Base-by-base conservation (phyloP, 345 rosid genomes). In the Punica granatum region DNA sequence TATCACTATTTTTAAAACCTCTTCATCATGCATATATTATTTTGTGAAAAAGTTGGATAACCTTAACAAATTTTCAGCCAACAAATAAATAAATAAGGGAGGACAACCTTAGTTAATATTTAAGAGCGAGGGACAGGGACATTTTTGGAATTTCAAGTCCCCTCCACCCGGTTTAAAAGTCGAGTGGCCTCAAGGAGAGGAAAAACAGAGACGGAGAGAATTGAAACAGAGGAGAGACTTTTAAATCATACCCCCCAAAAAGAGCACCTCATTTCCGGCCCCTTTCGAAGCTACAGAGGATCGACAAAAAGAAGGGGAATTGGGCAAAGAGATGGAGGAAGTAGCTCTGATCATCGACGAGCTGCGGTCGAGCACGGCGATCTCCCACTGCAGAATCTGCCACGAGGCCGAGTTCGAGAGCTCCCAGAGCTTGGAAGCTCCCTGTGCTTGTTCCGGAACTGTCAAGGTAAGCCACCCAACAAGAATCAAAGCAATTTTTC, bases 401-500 rank as follows among this genome's bases (percentile, higher is more conserved):
- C 96, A 89, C 42, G 99, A 90, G 73, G 94, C 89, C 64, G 86
- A 84, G 36, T 80, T 80, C 23, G 95, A 83, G 67, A 87, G 88
- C 81, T 71, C 70, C 18, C 78, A 80, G 65, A 74, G 77, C 83
- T 66, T 93, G 64, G 99, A 93, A 85, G 85, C 92, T 80, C 97
- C 97, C 43, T 93, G 97, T 75, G 81, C 91, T 78, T 93, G 99
- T 64, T 93, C 95, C 1, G 99, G 99, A 60, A 87, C 99, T 33
- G 82, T 85, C 61, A 87, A 93, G 92, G 99, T 93, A 82, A 54
- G 14, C 18, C 1, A 23, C 15, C 41, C 41, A 10, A 30, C 26
- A 33, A 32, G 9, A 34, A 32, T 21, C 39, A 25, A 9, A 18
- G 14, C 25, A 32, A 7, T 51, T 23, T 37, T 51, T n/a, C n/a